Evolutionary conservation across 176 grass and related monocot species (phyloP).

Genomic region (Hyparrhenia diplandra): DNA sequence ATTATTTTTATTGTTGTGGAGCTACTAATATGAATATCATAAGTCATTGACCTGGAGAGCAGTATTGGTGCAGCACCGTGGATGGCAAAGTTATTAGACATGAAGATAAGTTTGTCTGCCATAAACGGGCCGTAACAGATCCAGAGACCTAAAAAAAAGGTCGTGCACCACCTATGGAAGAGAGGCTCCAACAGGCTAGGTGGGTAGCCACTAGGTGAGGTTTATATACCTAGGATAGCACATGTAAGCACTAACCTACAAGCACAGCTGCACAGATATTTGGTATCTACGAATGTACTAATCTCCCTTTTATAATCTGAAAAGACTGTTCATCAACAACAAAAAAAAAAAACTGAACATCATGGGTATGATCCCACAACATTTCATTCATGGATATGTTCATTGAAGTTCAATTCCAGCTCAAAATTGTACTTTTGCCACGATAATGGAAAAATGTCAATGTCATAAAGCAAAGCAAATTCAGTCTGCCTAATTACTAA

Average conservation of each 20-base stretch:
- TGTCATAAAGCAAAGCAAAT: slow-evolving; percentile 25
- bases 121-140: slow-evolving; percentile 34
- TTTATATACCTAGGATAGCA: slow-evolving; percentile 39
- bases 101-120: slow-evolving; percentile 46
- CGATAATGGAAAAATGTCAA: neutral
- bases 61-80: slow-evolving; percentile 13
- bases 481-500: slow-evolving; percentile 3
- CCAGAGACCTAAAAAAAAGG: slow-evolving; percentile 22
- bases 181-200: slow-evolving; percentile 15
- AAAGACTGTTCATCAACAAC: neutral
- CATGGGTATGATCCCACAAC: slow-evolving; percentile 20
- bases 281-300: slow-evolving; percentile 16
- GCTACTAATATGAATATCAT: slow-evolving; percentile 19
- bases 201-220: slow-evolving; percentile 19
- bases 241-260: slow-evolving; percentile 38
- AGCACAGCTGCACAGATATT: slow-evolving; percentile 17
- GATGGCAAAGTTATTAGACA: slow-evolving; percentile 35
- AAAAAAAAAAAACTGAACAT: slow-evolving; percentile 11
- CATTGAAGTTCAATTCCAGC: neutral
- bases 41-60: slow-evolving; percentile 27
- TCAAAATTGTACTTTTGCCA: neutral
- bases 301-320: slow-evolving; percentile 22
- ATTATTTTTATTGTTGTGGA: slow-evolving; percentile 30
- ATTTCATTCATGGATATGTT: slow-evolving; percentile 19
- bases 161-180: slow-evolving; percentile 26